These are phyloP conservation scores for Helicostylum pulchrum DNA, from an alignment of 192 early-diverging fungal genomes.

Conservation along the genomic window DNA sequence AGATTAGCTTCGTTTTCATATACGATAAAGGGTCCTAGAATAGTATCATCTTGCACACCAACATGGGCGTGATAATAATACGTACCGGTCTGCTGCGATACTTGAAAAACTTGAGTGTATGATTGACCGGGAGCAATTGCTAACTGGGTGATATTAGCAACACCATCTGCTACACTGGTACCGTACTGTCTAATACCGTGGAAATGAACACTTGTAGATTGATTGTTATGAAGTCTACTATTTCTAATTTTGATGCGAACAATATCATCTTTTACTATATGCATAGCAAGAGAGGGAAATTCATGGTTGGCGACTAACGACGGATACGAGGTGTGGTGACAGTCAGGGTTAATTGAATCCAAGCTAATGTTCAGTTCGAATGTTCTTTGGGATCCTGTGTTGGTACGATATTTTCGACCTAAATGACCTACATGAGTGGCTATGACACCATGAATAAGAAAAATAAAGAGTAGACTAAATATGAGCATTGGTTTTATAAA, in stretches of 20 bases:
- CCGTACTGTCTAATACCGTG: conserved; percentile 45
- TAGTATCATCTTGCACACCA: conserved; percentile 15
- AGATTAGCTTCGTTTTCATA: conserved; percentile 9
- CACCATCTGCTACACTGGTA: conserved; percentile 46
- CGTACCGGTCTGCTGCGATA: conserved; percentile 36
- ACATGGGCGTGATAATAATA: conserved; percentile 40
- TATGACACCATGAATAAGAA: too few relatives aligned
- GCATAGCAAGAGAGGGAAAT: conserved; percentile 50
- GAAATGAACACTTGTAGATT: conserved; percentile 47
- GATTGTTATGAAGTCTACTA: conserved; percentile 25
- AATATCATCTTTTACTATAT: conserved; percentile 45
- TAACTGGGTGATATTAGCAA: conserved; percentile 57
- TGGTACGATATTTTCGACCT: too few relatives aligned
- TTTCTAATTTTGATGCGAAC: conserved; percentile 46
- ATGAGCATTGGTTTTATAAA: too few relatives aligned
- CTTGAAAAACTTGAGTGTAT: conserved; percentile 41
- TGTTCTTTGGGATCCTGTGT: too few relatives aligned
- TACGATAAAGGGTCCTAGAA: conserved; percentile 9
- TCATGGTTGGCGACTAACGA: conserved; percentile 36
- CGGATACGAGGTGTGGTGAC: background rate
- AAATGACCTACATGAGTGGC: too few relatives aligned
- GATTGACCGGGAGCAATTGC: conserved; percentile 44
- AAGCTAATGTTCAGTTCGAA: conserved; percentile 8
- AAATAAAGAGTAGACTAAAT: too few relatives aligned
- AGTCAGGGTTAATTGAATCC: conserved; percentile 15